Evolutionary conservation across 345 rosid species (phyloP).

Genomic region (Heritiera littoralis): DNA sequence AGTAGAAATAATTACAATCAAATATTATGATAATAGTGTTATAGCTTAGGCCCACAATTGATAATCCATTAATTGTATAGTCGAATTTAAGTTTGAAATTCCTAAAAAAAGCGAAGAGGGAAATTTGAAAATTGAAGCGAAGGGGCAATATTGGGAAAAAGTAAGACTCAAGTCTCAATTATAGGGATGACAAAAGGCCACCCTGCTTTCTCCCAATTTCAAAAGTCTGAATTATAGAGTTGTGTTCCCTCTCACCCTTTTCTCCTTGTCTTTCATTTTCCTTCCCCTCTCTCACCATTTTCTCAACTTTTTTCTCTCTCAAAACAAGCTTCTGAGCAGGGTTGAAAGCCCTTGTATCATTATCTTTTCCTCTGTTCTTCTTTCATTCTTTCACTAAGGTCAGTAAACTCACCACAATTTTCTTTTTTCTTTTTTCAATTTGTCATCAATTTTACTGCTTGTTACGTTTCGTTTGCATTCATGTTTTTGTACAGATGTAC

Average conservation of each 20-base stretch:
- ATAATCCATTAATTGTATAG: too few relatives aligned
- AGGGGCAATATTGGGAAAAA: neutral
- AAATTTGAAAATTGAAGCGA: constrained; percentile 12
- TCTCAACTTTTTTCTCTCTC: neutral
- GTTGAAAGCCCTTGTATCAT: neutral
- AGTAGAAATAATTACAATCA: too few relatives aligned
- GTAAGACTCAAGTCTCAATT: too few relatives aligned
- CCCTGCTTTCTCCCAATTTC: neutral
- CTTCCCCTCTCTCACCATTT: neutral
- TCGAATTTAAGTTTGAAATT: neutral
- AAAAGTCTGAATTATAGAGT: neutral
- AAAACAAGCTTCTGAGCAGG: neutral
- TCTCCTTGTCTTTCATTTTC: constrained; percentile 18
- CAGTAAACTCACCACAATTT: neutral
- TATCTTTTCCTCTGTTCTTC: too few relatives aligned
- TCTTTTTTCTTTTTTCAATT: neutral
- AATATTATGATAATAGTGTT: too few relatives aligned
- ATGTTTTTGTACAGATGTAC: neutral
- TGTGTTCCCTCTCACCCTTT: constrained; percentile 24
- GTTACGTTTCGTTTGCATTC: neutral
- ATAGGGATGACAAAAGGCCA: neutral
- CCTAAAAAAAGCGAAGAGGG: neutral
- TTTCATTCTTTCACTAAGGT: constrained; percentile 4
- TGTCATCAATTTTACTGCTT: neutral
- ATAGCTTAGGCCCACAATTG: too few relatives aligned